Evolutionary conservation across 257 asterid species (phyloP).

Genomic region (Leptodermis oblonga): DNA sequence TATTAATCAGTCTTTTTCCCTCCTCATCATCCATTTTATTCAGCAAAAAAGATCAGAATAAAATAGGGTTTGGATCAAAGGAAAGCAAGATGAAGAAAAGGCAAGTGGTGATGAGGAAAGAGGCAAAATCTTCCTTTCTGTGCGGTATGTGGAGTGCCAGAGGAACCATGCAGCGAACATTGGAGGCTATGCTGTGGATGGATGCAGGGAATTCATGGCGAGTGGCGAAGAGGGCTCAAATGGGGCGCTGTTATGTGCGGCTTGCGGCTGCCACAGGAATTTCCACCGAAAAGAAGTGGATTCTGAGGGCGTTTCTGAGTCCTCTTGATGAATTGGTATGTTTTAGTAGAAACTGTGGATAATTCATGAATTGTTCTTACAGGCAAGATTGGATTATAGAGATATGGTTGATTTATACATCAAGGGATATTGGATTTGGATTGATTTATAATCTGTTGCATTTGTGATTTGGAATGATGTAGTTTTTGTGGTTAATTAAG

Average conservation of each 20-base stretch:
- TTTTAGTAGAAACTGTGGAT: slow-evolving; percentile 10
- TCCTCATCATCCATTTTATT: slow-evolving; percentile 1
- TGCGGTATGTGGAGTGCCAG: slow-evolving; percentile 36
- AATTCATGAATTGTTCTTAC: not conserved
- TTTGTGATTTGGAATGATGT: too few species aligned
- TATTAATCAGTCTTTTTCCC: too few species aligned
- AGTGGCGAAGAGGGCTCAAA: slow-evolving; percentile 29
- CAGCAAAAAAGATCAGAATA: not conserved
- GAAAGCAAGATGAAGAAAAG: slow-evolving; percentile 22
- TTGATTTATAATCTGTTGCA: not conserved
- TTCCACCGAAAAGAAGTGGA: slow-evolving; percentile 29
- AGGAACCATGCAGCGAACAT: slow-evolving; percentile 39
- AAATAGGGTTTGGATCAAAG: slow-evolving; percentile 10
- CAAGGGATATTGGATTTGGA: not conserved
- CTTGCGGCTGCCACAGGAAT: slow-evolving; percentile 34
- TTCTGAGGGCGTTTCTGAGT: slow-evolving; percentile 22
- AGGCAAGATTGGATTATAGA: slow-evolving; percentile 1
- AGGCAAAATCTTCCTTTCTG: slow-evolving; percentile 17
- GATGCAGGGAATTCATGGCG: slow-evolving; percentile 43
- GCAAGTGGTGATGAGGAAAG: slow-evolving; percentile 23
- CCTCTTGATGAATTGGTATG: slow-evolving; percentile 19
- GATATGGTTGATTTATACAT: not conserved
- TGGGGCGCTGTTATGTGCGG: slow-evolving; percentile 31
- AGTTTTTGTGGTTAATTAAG: too few species aligned
- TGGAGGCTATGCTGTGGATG: slow-evolving; percentile 40